phyloP scores from a whole-genome alignment of 139 green algal species.

The Chloropicon primus region DNA sequence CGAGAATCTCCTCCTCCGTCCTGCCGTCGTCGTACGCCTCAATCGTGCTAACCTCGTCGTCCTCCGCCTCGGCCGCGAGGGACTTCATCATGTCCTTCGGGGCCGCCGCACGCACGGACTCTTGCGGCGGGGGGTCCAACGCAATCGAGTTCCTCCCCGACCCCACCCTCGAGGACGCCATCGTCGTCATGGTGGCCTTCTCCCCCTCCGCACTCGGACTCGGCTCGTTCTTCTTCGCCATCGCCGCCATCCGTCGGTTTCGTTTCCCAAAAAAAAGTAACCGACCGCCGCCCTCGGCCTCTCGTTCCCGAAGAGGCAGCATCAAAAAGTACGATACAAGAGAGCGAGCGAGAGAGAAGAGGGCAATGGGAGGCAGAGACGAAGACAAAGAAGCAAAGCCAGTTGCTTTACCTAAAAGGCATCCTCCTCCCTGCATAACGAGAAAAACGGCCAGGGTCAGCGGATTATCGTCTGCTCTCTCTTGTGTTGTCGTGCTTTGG shows the following conservation, averaged over 20 bases:
- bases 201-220: not conserved
- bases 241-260: not conserved
- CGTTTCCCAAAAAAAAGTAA: too few species aligned
- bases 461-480: too few species aligned
- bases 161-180: not conserved
- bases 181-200: not conserved
- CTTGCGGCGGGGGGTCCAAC: not conserved
- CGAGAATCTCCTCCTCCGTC: not conserved
- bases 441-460: too few species aligned
- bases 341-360: too few species aligned
- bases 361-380: too few species aligned
- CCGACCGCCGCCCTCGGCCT: too few species aligned
- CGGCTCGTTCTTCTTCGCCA: not conserved
- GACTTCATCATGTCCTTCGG: not conserved
- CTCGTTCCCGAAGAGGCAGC: too few species aligned
- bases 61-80: not conserved
- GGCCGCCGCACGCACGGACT: not conserved
- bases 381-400: too few species aligned
- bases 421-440: too few species aligned
- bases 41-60: not conserved
- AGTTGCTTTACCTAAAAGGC: too few species aligned
- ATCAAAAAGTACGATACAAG: too few species aligned
- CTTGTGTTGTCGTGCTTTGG: too few species aligned
- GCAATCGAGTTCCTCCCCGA: constrained; percentile 1
- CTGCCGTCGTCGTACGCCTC: not conserved